These are phyloP conservation scores for Geotrichum europaeum DNA, from an alignment of 1,139 yeast genomes.

Conservation along the genomic window DNA sequence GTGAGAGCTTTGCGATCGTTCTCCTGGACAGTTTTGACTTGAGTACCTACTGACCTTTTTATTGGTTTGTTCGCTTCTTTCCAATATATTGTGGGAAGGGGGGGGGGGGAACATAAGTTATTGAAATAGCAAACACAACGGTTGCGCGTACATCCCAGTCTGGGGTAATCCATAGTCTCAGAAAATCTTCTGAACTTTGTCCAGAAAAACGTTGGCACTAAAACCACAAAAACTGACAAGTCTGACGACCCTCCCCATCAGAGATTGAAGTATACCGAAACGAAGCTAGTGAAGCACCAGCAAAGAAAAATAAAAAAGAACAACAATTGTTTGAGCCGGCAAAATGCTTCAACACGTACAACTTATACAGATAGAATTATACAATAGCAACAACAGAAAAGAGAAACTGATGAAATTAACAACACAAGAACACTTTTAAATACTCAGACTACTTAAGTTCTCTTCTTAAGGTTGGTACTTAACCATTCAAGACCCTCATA, in stretches of 20 bases:
- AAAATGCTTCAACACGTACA: neutral
- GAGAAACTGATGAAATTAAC: neutral
- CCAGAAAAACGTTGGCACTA: too few species aligned
- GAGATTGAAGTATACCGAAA: neutral
- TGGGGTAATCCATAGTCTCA: neutral
- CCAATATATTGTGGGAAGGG: too few species aligned
- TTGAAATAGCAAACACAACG: neutral
- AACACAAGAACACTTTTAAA: neutral
- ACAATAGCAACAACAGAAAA: neutral
- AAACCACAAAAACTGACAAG: neutral
- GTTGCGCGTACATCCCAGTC: neutral
- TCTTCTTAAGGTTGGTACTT: constrained; percentile 50
- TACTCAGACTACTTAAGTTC: constrained; percentile 1
- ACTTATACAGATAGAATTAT: neutral
- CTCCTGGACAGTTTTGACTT: too few species aligned
- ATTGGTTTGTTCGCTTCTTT: too few species aligned
- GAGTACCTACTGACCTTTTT: too few species aligned
- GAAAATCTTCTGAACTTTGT: too few species aligned
- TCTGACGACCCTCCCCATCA: neutral
- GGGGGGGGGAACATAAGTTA: too few species aligned
- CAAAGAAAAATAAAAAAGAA: neutral
- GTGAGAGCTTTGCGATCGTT: too few species aligned
- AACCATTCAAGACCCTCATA: constrained; percentile 90
- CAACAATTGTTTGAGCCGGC: neutral
- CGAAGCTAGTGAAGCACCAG: neutral